Evolutionary conservation across 306 rosid genomes (phyloP), one percentile per base, ranked within the genome.

Genomic region (Vigna unguiculata): DNA sequence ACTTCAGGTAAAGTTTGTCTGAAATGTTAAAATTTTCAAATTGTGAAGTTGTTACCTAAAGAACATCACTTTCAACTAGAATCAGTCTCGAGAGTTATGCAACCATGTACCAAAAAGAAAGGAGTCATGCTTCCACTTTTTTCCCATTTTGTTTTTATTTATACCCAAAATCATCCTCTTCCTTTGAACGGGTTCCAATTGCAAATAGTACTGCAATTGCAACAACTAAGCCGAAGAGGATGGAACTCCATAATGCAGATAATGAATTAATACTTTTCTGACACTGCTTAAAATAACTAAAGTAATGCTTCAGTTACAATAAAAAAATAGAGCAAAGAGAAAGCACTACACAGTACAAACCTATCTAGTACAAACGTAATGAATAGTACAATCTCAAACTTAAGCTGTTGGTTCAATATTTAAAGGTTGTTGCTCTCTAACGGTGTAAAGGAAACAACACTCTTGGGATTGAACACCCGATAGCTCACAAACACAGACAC

Each of bases 401-500:
- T 53, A 62, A 51, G 77, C 24, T 52, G 82, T 77, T 46, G 13
- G 59, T 41, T 76, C 81, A 80, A 45, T 78, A 83, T 83, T 81
- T 88, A 90, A 79, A 90, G 97, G 84, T 53, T 20, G 28, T 86
- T 16, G 25, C 85, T 70, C 71, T 86, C 90, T 91, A 95, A 81
- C 8, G 91, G 89, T 47, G 91, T 86, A 43, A 89, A 91, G 36
- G 70, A 52, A 28, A 82, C 74, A 28, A 82, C 74, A 69, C 68
- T 54, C 54, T 84, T 81, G 61, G 92, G 88, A 62, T 63, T 85
- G 76, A 83, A 79, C 43, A 89, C 86, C 60, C 82, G 55, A 60
- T 95, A 95, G 20, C 91, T 91, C 71, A 92, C 85, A 80, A 92
- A 83, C 69, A 86, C 82, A 69, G 97, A 92, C 59, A 80, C 83